Percentiles rank a stretch among this genome's conserved stretches.
Conservation (phyloP, 179 eudicot species). For the Spergularia azorica region DNA sequence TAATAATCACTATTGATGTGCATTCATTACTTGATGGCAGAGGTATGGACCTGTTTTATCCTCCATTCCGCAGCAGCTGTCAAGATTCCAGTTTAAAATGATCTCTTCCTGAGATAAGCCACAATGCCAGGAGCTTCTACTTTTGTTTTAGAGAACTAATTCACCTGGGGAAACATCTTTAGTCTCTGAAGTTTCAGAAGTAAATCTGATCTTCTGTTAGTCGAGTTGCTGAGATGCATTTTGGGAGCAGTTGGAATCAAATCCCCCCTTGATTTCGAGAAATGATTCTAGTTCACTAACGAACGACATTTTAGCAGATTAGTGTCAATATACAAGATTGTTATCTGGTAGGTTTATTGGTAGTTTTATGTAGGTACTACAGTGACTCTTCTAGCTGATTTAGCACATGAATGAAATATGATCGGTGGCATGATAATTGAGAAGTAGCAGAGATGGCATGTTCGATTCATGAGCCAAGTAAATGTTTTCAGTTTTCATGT, state of each 20-base stretch:
- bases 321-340: no score
- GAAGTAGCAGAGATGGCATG: not conserved
- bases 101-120: constrained; percentile 27
- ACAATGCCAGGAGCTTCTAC: constrained; percentile 8
- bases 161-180: not conserved
- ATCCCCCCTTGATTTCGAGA: not conserved
- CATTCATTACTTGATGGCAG: constrained; percentile 30
- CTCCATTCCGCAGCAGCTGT: constrained; percentile 38
- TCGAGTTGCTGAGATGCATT: not conserved
- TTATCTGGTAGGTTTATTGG: not conserved
- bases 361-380: not conserved
- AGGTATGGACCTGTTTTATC: constrained; percentile 37
- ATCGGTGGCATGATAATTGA: not conserved
- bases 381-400: constrained; percentile 3
- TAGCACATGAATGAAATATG: constrained; percentile 2
- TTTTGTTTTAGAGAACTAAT: not conserved
- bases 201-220: not conserved
- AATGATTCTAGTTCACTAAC: constrained; percentile 13
- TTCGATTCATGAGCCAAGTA: not conserved
- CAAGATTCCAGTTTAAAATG: constrained; percentile 40
- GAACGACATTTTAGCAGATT: not conserved
- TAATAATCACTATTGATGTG: not conserved
- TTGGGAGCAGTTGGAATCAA: not conserved
- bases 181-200: not conserved
- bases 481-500: not conserved